Base-by-base conservation (phyloP, 2,329 filamentous ascomycete genomes). In the Phaeosphaeriaceae sp. region DNA sequence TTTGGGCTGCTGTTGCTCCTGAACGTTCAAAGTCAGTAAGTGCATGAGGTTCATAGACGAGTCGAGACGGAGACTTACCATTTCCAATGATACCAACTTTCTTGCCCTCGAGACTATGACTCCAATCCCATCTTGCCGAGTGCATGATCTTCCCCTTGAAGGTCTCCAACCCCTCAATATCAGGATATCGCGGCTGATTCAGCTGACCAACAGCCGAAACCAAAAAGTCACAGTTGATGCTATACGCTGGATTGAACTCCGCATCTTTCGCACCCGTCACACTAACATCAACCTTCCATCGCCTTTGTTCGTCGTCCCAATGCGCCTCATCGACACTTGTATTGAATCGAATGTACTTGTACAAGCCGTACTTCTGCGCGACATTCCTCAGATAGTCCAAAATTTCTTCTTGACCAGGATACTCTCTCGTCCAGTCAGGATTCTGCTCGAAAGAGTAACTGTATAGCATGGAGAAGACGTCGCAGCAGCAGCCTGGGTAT, bases 361-460 rank as follows among this genome's bases (percentile, higher is more conserved):
- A 86, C 0, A 89, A 80, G 7, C 81, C 74, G 67, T 84, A 84
- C 58, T 86, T 83, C 58, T 84, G 78, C 5, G 85, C 86, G 13
- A 87, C 76, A 1, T 75, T 73, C 49, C 82, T 79, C 1, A 89
- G 78, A 63, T 89, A 88, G 22, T 77, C 76, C 32, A 86, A 77
- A 21, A 89, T 86, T 68, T 89, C 86, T 67, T 87, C 84, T 64
- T 89, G 86, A 0, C 84, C 83, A 0, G 86, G 84, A 65, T 87
- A 88, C 54, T 86, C 81, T 19, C 84, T 76, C 0, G 83, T 83
- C 86, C 86, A 88, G 62, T 83, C 78, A 2, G 84, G 77, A 53
- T 88, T 88, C 52, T 86, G 85, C 35, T 85, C 86, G 65, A 89
- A 89, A 6, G 84, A 87, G 71, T 83, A 88, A 46, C 81, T 85